Percentiles rank a stretch among this genome's conserved stretches.
Evolutionary conservation across 2,329 filamentous ascomycete species (phyloP).

Genomic region (Fonsecaea pedrosoi): DNA sequence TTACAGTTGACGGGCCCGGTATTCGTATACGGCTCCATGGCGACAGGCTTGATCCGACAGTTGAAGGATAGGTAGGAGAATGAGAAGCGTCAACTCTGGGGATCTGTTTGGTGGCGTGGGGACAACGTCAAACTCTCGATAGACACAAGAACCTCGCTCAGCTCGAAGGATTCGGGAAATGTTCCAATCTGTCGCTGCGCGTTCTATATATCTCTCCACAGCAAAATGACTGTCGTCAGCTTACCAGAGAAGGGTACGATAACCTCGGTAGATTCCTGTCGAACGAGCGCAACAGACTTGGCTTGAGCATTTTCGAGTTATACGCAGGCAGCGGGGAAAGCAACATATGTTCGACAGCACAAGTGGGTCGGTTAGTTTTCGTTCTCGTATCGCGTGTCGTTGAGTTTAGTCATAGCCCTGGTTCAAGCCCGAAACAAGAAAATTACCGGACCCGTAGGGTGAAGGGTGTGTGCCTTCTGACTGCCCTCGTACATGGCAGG

Average conservation of each 20-base stretch:
- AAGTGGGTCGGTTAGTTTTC: not conserved
- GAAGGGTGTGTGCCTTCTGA: not conserved
- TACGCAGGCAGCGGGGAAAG: not conserved
- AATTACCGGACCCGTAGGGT: not conserved
- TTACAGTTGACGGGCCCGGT: constrained; percentile 32
- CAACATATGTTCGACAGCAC: not conserved
- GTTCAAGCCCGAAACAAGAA: not conserved
- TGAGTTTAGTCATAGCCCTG: constrained; percentile 1
- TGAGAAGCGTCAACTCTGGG: not conserved
- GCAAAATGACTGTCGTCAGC: not conserved
- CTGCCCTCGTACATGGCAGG: not conserved
- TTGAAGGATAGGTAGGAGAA: not conserved
- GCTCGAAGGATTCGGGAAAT: not conserved
- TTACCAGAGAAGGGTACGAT: not conserved
- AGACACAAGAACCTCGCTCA: not conserved
- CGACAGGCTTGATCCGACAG: not conserved
- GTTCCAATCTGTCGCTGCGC: not conserved
- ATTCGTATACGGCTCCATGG: constrained; percentile 32
- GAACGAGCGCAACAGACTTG: not conserved
- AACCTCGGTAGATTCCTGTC: constrained; percentile 12
- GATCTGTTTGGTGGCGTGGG: not conserved
- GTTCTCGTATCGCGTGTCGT: not conserved
- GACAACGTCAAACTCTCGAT: not conserved
- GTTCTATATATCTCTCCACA: not conserved
- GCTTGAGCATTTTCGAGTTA: not conserved